Percentiles rank a stretch among this genome's conserved stretches.
phyloP scores from a whole-genome alignment of 108 stramenopile species.

The Nitzschia putrida region DNA sequence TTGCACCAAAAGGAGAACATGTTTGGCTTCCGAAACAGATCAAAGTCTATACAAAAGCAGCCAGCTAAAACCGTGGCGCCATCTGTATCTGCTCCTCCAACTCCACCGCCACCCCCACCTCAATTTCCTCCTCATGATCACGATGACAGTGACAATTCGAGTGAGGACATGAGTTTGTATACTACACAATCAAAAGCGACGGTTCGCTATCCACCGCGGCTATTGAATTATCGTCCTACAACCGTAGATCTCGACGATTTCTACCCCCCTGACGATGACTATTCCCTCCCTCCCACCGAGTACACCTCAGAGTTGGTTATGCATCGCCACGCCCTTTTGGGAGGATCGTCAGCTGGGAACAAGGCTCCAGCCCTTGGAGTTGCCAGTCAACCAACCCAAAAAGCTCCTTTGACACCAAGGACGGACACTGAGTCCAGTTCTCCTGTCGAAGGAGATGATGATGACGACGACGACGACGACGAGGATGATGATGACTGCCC shows the following conservation, averaged over 20 bases:
- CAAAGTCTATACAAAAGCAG: too few relatives aligned
- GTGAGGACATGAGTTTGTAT: constrained; percentile 35
- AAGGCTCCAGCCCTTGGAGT: background rate
- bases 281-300: constrained; percentile 14
- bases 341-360: constrained; percentile 7
- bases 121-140: background rate
- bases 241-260: background rate
- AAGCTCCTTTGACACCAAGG: background rate
- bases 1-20: too few relatives aligned
- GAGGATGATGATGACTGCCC: background rate
- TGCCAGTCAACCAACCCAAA: background rate
- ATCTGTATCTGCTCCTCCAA: too few relatives aligned
- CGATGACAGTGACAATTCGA: constrained; percentile 15
- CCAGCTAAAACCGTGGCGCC: too few relatives aligned
- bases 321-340: constrained; percentile 1
- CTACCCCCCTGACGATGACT: background rate
- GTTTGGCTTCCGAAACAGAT: too few relatives aligned
- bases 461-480: background rate
- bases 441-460: background rate
- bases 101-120: background rate
- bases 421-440: background rate
- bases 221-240: background rate
- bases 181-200: constrained; percentile 35
- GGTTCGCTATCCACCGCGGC: constrained; percentile 14
- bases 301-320: constrained; percentile 25